These are phyloP conservation scores for Haplosporangium gracile DNA, from an alignment of 192 early-diverging fungal genomes.

Conservation along the genomic window DNA sequence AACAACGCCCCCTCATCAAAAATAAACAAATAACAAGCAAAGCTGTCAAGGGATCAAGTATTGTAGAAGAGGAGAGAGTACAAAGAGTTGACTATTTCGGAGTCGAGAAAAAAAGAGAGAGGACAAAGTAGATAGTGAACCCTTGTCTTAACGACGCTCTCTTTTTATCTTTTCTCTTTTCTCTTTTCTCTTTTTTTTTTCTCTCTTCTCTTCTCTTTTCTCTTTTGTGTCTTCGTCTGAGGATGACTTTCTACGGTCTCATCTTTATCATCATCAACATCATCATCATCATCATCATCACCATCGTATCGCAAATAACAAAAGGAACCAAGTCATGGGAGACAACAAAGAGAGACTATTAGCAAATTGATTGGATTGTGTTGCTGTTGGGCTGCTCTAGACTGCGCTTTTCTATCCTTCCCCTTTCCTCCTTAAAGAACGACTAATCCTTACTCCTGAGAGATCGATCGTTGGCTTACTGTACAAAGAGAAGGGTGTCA, in stretches of 20 bases:
- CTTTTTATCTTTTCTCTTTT: background rate
- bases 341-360: background rate
- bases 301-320: background rate
- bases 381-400: background rate
- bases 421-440: background rate
- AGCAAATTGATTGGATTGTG: background rate
- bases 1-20: background rate
- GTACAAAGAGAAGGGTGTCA: background rate
- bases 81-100: background rate
- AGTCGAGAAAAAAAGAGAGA: background rate
- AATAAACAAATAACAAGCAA: conserved; percentile 5
- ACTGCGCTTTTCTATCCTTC: background rate
- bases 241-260: conserved; percentile 1
- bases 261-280: no score
- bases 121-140: background rate
- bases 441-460: background rate
- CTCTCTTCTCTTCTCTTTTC: background rate
- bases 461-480: background rate
- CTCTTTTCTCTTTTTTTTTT: background rate
- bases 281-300: background rate
- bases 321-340: background rate
- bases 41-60: background rate
- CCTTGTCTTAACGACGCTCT: conserved; percentile 8
- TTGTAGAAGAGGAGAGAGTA: background rate
- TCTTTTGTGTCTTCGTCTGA: background rate